phyloP scores from a whole-genome alignment of 2,329 filamentous ascomycete genomes.

The Camptophora hylomeconis region DNA sequence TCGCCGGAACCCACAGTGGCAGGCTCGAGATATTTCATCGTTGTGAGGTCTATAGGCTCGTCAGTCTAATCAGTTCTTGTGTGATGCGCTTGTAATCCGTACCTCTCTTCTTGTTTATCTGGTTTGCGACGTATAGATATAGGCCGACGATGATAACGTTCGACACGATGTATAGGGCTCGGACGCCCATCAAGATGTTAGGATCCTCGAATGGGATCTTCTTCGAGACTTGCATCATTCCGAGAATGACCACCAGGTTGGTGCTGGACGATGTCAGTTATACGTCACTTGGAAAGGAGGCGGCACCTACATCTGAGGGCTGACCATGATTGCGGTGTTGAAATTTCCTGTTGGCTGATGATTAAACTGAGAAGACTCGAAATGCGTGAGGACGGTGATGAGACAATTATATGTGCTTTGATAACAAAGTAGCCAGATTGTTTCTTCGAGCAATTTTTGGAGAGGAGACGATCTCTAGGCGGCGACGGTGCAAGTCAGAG shows the following conservation, averaged over 20 bases:
- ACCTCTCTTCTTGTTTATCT: constrained; percentile 98
- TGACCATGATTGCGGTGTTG: constrained; percentile 5
- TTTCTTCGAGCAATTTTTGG: too few relatives aligned
- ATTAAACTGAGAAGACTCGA: too few relatives aligned
- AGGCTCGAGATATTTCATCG: constrained; percentile 96
- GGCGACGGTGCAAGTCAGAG: too few relatives aligned
- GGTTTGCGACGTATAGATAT: constrained; percentile 71
- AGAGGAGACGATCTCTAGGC: too few relatives aligned
- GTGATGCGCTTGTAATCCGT: constrained; percentile 20
- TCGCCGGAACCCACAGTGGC: constrained; percentile 85
- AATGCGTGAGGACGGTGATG: neutral
- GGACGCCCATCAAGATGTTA: constrained; percentile 51
- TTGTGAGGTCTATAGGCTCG: constrained; percentile 63
- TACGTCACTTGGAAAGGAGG: neutral
- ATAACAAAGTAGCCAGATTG: too few relatives aligned
- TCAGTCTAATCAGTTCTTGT: constrained; percentile 1
- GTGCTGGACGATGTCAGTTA: constrained; percentile 44
- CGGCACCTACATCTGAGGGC: constrained; percentile 9
- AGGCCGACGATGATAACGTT: constrained; percentile 74
- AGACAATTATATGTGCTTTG: too few relatives aligned
- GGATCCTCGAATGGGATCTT: constrained; percentile 87
- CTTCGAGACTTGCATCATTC: constrained; percentile 98
- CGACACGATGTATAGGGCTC: constrained; percentile 51
- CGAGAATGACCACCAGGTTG: constrained; percentile 92
- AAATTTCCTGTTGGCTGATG: too few relatives aligned